A percentile compares a stretch with the other conserved stretches of the same genome.
phyloP scores from a whole-genome alignment of 78 protist genomes.

The Blattamonas nauphoetae region DNA sequence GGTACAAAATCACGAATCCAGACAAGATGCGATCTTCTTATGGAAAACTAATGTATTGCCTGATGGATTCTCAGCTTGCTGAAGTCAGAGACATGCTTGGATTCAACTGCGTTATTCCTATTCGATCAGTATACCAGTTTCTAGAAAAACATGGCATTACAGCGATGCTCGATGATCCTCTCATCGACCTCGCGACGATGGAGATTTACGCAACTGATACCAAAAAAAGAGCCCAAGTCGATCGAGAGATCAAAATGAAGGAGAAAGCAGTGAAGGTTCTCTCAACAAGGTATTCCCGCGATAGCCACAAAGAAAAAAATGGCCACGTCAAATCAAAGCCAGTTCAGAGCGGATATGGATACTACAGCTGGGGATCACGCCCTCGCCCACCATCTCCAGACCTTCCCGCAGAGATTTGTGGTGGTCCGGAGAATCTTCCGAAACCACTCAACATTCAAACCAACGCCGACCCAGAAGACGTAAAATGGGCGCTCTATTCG shows the following conservation, averaged over 20 bases:
- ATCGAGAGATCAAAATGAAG: slow-evolving; percentile 47
- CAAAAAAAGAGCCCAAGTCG: slow-evolving; percentile 23
- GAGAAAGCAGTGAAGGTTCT: slow-evolving; percentile 55
- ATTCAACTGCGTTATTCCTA: slow-evolving; percentile 32
- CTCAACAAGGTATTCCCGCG: slow-evolving; percentile 30
- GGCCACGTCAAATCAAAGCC: background rate
- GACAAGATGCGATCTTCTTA: slow-evolving; percentile 38
- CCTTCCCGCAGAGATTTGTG: background rate
- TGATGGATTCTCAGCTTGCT: slow-evolving; percentile 1
- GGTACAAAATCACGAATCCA: slow-evolving; percentile 47
- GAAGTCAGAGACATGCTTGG: slow-evolving; percentile 18
- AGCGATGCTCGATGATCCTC: slow-evolving; percentile 41
- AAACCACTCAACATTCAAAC: background rate
- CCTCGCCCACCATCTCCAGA: background rate
- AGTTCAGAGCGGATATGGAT: background rate
- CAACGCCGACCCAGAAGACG: background rate
- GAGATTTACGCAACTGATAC: slow-evolving; percentile 30
- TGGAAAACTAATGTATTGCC: slow-evolving; percentile 35
- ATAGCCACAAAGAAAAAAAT: background rate
- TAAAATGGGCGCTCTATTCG: background rate
- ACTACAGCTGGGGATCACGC: background rate
- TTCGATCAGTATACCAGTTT: slow-evolving; percentile 49
- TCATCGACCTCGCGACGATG: slow-evolving; percentile 51
- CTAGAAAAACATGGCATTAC: slow-evolving; percentile 25
- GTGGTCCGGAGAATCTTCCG: background rate